These are phyloP conservation scores for Arachnomyces sp. DNA, from an alignment of 2,329 filamentous ascomycete species.

Conservation along the genomic window DNA sequence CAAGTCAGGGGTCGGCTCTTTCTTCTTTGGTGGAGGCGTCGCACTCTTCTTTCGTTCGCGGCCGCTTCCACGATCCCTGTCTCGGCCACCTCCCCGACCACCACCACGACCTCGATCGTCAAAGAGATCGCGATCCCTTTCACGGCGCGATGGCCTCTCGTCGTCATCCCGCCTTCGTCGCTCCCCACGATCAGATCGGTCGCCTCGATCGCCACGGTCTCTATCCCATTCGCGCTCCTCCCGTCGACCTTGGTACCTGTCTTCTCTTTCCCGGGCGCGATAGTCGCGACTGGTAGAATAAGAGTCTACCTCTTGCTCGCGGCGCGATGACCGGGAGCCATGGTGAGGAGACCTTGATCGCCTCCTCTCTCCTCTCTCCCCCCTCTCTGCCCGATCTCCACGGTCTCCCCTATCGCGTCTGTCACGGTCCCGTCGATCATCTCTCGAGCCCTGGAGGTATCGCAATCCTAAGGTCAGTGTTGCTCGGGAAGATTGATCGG, in stretches of 20 bases:
- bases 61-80: slow-evolving; percentile 42
- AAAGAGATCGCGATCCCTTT: slow-evolving; percentile 52
- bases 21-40: slow-evolving; percentile 76
- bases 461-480: slow-evolving; percentile 27
- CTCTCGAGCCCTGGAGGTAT: slow-evolving; percentile 16
- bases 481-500: slow-evolving; percentile 17
- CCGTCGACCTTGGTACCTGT: slow-evolving; percentile 69
- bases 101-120: slow-evolving; percentile 50
- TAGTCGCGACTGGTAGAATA: slow-evolving; percentile 92
- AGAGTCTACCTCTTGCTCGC: slow-evolving; percentile 68
- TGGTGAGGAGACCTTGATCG: slow-evolving; percentile 82
- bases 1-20: slow-evolving; percentile 91
- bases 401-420: slow-evolving; percentile 34
- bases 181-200: slow-evolving; percentile 56
- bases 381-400: slow-evolving; percentile 33
- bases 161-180: slow-evolving; percentile 58
- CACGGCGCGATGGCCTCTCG: slow-evolving; percentile 44
- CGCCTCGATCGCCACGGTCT: slow-evolving; percentile 53
- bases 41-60: slow-evolving; percentile 62
- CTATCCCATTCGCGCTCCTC: slow-evolving; percentile 71
- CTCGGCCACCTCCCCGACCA: slow-evolving; percentile 28
- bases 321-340: slow-evolving; percentile 56
- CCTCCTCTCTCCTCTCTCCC: slow-evolving; percentile 54
- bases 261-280: slow-evolving; percentile 86
- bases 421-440: slow-evolving; percentile 39